Conservation (phyloP, 2,329 filamentous ascomycete species). For the Emergomyces pasteurianus region DNA sequence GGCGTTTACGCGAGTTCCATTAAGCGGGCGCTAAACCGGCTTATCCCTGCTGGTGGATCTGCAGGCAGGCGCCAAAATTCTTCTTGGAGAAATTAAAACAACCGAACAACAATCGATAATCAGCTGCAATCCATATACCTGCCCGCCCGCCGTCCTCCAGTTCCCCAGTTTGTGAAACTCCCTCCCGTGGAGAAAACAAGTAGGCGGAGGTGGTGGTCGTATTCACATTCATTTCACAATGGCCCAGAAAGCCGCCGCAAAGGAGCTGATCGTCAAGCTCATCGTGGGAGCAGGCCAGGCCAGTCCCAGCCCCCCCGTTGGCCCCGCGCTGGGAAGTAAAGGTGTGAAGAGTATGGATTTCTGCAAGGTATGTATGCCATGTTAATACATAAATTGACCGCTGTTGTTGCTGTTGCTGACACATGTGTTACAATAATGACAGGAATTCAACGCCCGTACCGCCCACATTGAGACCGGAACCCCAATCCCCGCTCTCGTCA, state of each 20-base stretch:
- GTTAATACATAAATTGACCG: conserved; percentile 3
- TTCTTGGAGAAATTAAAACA: background rate
- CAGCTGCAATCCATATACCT: background rate
- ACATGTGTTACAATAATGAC: background rate
- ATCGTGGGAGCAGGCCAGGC: conserved; percentile 95
- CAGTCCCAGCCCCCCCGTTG: conserved; percentile 86
- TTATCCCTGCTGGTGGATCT: background rate
- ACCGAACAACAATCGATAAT: background rate
- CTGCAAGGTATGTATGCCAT: conserved; percentile 60
- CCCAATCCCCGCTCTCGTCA: conserved; percentile 81
- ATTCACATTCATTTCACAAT: conserved; percentile 24
- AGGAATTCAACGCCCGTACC: conserved; percentile 97
- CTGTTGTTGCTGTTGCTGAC: background rate
- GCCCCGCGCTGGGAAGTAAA: conserved; percentile 90
- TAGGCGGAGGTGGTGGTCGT: conserved; percentile 2
- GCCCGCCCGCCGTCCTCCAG: background rate
- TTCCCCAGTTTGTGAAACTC: background rate
- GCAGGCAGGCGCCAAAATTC: background rate
- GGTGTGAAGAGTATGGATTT: conserved; percentile 99
- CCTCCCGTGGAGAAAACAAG: conserved; percentile 2
- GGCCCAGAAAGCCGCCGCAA: conserved; percentile 40
- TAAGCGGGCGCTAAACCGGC: background rate
- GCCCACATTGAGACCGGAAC: conserved; percentile 70
- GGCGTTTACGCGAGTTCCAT: background rate
- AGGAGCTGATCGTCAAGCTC: conserved; percentile 81